phyloP scores from a whole-genome alignment of 371 early-diverging fungal species.

The Syncephalastrum racemosum region DNA sequence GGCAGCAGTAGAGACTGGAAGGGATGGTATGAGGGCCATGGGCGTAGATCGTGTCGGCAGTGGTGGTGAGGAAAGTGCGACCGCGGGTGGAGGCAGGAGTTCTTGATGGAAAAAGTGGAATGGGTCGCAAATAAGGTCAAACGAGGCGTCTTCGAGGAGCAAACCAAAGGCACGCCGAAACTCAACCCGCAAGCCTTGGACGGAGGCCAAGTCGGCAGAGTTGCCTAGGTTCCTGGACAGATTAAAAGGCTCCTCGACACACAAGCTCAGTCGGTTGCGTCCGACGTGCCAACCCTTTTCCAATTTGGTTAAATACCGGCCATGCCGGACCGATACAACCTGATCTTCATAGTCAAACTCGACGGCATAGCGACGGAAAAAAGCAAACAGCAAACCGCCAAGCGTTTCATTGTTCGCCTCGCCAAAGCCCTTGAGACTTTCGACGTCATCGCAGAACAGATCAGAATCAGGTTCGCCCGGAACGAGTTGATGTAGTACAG shows the following conservation, averaged over 20 bases:
- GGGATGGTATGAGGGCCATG: too few relatives aligned
- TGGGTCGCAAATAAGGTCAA: constrained; percentile 38
- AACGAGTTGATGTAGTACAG: constrained; percentile 70
- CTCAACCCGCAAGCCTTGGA: constrained; percentile 75
- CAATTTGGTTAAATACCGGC: constrained; percentile 68
- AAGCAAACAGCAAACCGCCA: constrained; percentile 79
- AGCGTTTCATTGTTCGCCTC: constrained; percentile 68
- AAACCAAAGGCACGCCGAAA: constrained; percentile 71
- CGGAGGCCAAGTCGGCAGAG: constrained; percentile 77
- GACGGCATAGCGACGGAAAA: constrained; percentile 78
- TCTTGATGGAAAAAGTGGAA: constrained; percentile 6
- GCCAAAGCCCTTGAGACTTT: constrained; percentile 65
- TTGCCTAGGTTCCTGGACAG: constrained; percentile 85
- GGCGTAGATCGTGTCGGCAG: too few relatives aligned
- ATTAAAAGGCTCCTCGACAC: constrained; percentile 92
- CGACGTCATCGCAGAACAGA: constrained; percentile 70
- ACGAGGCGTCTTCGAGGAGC: constrained; percentile 43
- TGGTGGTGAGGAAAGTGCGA: too few relatives aligned
- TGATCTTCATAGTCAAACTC: constrained; percentile 81
- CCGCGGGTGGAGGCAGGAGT: background rate
- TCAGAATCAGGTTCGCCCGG: constrained; percentile 5
- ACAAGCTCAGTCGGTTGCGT: constrained; percentile 60
- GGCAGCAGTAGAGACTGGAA: too few relatives aligned
- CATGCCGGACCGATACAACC: constrained; percentile 80
- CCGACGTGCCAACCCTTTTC: constrained; percentile 81